These are phyloP conservation scores for Aspergillus caelatus DNA, from an alignment of 2,329 filamentous ascomycete species.

Conservation along the genomic window DNA sequence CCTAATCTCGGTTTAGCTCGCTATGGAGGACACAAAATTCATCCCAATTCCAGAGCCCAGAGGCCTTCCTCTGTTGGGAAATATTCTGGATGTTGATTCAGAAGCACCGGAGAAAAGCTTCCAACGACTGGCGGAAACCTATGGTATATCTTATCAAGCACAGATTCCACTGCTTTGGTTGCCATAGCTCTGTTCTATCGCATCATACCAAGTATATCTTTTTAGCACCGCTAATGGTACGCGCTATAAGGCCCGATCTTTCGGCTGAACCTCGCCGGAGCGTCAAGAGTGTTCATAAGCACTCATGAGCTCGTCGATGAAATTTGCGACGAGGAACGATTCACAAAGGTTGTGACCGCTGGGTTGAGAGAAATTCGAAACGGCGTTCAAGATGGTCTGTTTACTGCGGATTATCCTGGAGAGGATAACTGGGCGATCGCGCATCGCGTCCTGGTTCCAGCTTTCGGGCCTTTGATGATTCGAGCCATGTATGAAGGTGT, in stretches of 20 bases:
- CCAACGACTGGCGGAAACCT: conserved; percentile 62
- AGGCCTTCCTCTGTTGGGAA: conserved; percentile 67
- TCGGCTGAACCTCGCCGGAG: conserved; percentile 54
- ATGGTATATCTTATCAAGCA: conserved; percentile 53
- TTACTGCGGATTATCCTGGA: conserved; percentile 56
- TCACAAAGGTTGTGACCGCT: conserved; percentile 59
- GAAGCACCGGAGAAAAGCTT: conserved; percentile 61
- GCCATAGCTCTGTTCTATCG: background rate
- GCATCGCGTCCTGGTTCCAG: conserved; percentile 50
- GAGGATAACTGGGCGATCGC: conserved; percentile 68
- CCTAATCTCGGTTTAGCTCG: background rate
- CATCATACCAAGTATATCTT: background rate
- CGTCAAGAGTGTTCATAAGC: conserved; percentile 52
- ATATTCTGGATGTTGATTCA: conserved; percentile 64
- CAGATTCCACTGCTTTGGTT: background rate
- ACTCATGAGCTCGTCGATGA: conserved; percentile 63
- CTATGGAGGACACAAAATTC: conserved; percentile 22
- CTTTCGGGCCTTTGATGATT: conserved; percentile 51
- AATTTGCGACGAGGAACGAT: conserved; percentile 67
- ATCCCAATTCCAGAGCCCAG: conserved; percentile 64
- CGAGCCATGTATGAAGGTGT: conserved; percentile 46
- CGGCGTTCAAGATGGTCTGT: conserved; percentile 66
- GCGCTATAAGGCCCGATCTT: conserved; percentile 59
- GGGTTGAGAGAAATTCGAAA: conserved; percentile 60
- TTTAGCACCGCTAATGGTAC: background rate